Conservation (phyloP, 176 grass and related monocot genomes). For the Luzula sylvatica region DNA sequence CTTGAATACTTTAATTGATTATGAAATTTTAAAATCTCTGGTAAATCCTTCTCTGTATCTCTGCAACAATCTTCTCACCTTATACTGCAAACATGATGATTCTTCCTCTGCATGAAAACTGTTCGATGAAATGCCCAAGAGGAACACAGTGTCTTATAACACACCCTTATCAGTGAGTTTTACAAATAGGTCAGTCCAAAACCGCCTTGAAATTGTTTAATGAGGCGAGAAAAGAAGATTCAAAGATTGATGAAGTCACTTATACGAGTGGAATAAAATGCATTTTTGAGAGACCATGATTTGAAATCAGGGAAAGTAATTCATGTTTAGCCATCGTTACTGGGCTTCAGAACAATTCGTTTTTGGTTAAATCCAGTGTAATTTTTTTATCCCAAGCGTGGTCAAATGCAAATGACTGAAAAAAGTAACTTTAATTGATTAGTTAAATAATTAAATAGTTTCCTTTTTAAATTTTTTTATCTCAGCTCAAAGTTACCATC, state of each 20-base stretch:
- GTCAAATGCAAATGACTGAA: slow-evolving; percentile 29
- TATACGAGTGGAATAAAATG: slow-evolving; percentile 26
- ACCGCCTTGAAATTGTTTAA: slow-evolving; percentile 20
- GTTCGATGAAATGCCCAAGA: slow-evolving; percentile 51
- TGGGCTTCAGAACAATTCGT: slow-evolving; percentile 17
- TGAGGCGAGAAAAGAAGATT: slow-evolving; percentile 1
- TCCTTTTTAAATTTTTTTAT: too few species aligned
- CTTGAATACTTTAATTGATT: too few species aligned
- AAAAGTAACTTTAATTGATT: too few species aligned
- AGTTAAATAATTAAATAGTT: too few species aligned
- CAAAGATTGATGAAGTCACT: slow-evolving; percentile 38
- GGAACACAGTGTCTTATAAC: slow-evolving; percentile 54
- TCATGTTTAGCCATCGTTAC: slow-evolving; percentile 30
- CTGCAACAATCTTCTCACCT: slow-evolving; percentile 38
- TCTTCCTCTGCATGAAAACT: slow-evolving; percentile 14
- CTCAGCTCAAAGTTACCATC: too few species aligned
- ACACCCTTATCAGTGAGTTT: slow-evolving; percentile 38
- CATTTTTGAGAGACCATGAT: slow-evolving; percentile 19
- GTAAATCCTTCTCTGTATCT: slow-evolving; percentile 32
- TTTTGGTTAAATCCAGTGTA: slow-evolving; percentile 47
- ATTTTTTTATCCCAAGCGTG: slow-evolving; percentile 54
- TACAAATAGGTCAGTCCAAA: slow-evolving; percentile 1
- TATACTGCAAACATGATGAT: slow-evolving; percentile 30
- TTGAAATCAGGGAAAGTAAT: slow-evolving; percentile 30
- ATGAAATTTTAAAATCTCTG: slow-evolving; percentile 24